Conservation (phyloP, 108 stramenopile species). For the Aurantiochytrium sp. region DNA sequence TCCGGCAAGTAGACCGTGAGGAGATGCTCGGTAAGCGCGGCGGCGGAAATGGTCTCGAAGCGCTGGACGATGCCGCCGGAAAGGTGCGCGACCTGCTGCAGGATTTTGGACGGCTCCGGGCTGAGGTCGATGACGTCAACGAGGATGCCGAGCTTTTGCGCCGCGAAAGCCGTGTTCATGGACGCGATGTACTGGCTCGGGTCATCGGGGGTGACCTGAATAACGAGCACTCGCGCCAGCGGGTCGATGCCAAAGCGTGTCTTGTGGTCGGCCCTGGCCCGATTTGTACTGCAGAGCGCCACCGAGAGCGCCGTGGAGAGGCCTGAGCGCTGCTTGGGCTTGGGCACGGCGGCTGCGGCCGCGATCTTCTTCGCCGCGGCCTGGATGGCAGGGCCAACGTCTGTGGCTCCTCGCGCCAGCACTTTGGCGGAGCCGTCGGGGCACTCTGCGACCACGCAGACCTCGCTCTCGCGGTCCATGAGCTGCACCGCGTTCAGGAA, state of each 20-base stretch:
- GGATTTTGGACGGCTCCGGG: not conserved
- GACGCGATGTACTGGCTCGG: conserved; percentile 10
- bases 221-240: not conserved
- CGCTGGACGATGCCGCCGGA: not conserved
- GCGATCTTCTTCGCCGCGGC: not conserved
- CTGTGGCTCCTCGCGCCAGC: not conserved
- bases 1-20: conserved; percentile 11
- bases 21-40: not conserved
- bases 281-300: not conserved
- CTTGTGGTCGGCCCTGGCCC: not conserved
- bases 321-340: not conserved
- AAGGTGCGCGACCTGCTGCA: conserved; percentile 22
- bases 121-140: not conserved
- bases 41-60: not conserved
- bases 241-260: not conserved
- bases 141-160: not conserved
- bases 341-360: not conserved
- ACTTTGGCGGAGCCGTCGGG: not conserved
- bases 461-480: conserved; percentile 9
- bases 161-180: conserved; percentile 17
- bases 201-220: conserved; percentile 5
- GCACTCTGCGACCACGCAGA: not conserved
- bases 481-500: conserved; percentile 28
- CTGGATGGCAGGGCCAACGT: not conserved
- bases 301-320: not conserved